Conservation (phyloP, 139 green algal genomes). For the Micractinium conductrix region DNA sequence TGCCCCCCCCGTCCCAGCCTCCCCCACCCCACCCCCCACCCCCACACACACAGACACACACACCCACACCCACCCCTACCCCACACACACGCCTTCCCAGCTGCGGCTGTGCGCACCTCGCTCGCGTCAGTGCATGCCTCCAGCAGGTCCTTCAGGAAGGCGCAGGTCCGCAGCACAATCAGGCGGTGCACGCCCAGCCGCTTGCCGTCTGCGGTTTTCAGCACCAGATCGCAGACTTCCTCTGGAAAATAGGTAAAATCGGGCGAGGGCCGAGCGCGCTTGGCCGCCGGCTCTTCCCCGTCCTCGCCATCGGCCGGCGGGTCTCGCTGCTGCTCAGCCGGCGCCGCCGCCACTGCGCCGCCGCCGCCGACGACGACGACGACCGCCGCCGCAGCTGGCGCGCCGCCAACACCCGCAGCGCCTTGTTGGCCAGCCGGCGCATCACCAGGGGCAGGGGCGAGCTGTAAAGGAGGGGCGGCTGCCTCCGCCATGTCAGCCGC, state of each 20-base stretch:
- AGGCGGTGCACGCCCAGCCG: conserved; percentile 27
- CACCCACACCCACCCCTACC: not conserved
- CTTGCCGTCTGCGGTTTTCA: not conserved
- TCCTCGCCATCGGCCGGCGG: not conserved
- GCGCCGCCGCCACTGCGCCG: too few species aligned
- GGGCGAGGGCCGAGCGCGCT: not conserved
- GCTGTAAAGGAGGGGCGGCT: too few species aligned
- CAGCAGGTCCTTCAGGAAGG: conserved; percentile 7
- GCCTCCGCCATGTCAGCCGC: too few species aligned
- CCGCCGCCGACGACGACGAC: too few species aligned
- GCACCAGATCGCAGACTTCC: not conserved
- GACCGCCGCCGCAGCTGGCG: too few species aligned
- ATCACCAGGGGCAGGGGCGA: too few species aligned
- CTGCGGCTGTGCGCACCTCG: not conserved
- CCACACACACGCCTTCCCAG: not conserved
- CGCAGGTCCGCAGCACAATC: conserved; percentile 13
- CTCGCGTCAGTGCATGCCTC: not conserved
- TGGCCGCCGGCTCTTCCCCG: not conserved
- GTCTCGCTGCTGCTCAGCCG: too few species aligned
- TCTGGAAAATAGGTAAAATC: not conserved
- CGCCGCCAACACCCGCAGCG: too few species aligned
- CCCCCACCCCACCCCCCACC: not conserved
- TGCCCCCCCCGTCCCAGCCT: too few species aligned
- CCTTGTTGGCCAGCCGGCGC: too few species aligned
- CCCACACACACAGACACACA: not conserved